Percentiles rank a stretch among this genome's conserved stretches.
Evolutionary conservation across 352 stramenopile species (phyloP).

Genomic region (Pythium apleroticum): DNA sequence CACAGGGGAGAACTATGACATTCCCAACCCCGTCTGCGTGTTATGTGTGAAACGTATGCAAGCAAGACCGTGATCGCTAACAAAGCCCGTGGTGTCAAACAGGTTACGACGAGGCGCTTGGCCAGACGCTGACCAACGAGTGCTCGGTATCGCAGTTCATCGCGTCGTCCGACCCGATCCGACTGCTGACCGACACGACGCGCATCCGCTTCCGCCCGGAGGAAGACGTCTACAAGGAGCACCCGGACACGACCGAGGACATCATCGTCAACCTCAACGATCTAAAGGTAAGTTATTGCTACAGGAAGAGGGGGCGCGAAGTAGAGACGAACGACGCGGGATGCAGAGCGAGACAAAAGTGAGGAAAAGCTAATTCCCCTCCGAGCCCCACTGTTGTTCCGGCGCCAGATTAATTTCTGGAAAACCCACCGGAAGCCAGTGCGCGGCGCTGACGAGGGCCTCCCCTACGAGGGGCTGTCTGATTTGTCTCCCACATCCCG

Average conservation of each 20-base stretch:
- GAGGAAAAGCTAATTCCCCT: conserved; percentile 84
- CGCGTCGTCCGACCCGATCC: conserved; percentile 92
- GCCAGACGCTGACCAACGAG: conserved; percentile 82
- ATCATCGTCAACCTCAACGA: conserved; percentile 79
- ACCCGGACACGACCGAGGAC: conserved; percentile 79
- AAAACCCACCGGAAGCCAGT: conserved; percentile 90
- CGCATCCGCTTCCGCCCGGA: conserved; percentile 90
- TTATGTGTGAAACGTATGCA: conserved; percentile 9
- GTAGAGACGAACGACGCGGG: not conserved
- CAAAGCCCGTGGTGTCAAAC: not conserved
- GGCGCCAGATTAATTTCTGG: conserved; percentile 86
- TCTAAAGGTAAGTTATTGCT: conserved; percentile 92
- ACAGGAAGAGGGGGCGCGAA: not conserved
- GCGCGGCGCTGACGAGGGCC: conserved; percentile 57
- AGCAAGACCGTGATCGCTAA: conserved; percentile 13
- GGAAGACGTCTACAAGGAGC: conserved; percentile 81
- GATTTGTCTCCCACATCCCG: conserved; percentile 37
- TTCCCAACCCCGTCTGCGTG: conserved; percentile 21
- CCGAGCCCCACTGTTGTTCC: conserved; percentile 88
- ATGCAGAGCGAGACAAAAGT: conserved; percentile 41
- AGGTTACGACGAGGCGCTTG: conserved; percentile 93
- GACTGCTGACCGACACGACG: conserved; percentile 94
- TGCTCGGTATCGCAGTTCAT: conserved; percentile 88
- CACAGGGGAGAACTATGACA: conserved; percentile 83
- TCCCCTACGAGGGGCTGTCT: conserved; percentile 66